A percentile compares a stretch with the other conserved stretches of the same genome.
Evolutionary conservation across 192 early-diverging fungal genomes (phyloP).

Genomic region (Pecoramyces ruminantium): DNA sequence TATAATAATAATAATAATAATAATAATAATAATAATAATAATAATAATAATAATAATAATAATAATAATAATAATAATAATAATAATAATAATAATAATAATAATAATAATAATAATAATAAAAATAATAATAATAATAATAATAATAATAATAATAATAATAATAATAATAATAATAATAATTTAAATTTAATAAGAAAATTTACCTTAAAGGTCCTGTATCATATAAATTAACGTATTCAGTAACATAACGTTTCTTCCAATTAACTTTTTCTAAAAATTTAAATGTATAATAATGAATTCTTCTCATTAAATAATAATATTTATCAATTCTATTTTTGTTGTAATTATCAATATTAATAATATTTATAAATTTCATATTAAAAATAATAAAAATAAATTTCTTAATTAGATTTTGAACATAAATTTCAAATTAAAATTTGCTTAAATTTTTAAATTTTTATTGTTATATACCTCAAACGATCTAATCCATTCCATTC

Average conservation of each 20-base stretch:
- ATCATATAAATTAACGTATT: background rate
- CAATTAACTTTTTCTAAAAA: background rate
- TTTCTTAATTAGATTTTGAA: no score
- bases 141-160: no score
- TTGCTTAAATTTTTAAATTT: no score
- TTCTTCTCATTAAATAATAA: background rate
- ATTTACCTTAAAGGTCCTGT: background rate
- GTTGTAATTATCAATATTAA: no score
- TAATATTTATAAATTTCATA: no score
- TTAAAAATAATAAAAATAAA: no score
- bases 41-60: background rate
- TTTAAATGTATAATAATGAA: background rate
- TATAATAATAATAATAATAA: no score
- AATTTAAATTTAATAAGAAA: background rate
- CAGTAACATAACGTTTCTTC: background rate
- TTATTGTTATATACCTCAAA: conserved; percentile 23
- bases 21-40: background rate
- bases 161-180: no score
- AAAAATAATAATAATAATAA: no score
- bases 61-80: background rate
- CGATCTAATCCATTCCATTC: conserved; percentile 71
- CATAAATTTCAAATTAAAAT: no score
- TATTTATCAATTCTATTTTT: background rate
- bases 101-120: no score
- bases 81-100: background rate